Evolutionary conservation across 2,329 filamentous ascomycete genomes (phyloP).

Genomic region (Polychaeton citri): DNA sequence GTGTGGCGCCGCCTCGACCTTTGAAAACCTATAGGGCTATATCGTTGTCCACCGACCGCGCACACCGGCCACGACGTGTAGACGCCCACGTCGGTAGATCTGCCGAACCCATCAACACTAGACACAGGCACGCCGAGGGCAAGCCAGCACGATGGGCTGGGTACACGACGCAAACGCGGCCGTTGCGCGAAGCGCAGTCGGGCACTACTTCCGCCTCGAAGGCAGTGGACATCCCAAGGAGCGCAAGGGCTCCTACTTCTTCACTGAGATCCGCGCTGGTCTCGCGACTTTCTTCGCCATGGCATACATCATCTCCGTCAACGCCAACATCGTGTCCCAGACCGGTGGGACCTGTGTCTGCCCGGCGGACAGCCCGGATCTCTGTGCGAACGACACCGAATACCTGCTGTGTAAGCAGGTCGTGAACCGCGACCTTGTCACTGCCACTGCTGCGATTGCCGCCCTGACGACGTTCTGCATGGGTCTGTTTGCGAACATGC

Average conservation of each 20-base stretch:
- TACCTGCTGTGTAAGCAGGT: constrained; percentile 50
- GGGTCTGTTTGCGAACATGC: constrained; percentile 71
- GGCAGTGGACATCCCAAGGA: constrained; percentile 65
- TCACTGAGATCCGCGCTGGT: constrained; percentile 73
- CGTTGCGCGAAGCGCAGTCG: constrained; percentile 53
- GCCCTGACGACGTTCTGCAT: constrained; percentile 70
- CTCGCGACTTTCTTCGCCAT: constrained; percentile 56
- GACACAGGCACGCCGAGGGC: too few relatives aligned
- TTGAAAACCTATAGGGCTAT: too few relatives aligned
- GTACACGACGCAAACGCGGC: constrained; percentile 20
- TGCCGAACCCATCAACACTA: too few relatives aligned
- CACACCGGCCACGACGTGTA: neutral
- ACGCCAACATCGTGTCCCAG: constrained; percentile 55
- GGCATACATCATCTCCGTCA: constrained; percentile 63
- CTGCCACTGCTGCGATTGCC: constrained; percentile 71
- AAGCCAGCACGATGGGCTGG: constrained; percentile 8
- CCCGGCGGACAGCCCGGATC: constrained; percentile 33
- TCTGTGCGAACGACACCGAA: constrained; percentile 41
- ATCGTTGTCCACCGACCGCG: neutral
- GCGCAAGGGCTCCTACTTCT: constrained; percentile 62
- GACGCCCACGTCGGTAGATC: too few relatives aligned
- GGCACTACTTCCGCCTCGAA: constrained; percentile 66
- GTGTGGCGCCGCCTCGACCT: too few relatives aligned
- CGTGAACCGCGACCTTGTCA: constrained; percentile 67
- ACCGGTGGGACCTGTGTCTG: constrained; percentile 68